These are phyloP conservation scores for Mucuna pruriens DNA, from an alignment of 306 rosid species.

Conservation along the genomic window DNA sequence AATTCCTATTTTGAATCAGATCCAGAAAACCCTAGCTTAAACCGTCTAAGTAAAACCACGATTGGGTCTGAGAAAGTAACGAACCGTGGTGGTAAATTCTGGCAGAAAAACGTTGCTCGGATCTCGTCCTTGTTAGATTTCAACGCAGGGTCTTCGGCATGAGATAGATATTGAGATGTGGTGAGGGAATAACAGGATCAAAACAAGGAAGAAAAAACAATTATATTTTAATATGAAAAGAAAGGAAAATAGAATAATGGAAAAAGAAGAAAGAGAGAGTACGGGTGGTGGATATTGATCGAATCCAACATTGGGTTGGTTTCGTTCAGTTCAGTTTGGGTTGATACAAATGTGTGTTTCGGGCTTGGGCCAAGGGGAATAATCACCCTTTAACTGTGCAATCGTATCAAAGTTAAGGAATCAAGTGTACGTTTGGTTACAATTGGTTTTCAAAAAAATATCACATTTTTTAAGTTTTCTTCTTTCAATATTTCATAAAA, in stretches of 20 bases:
- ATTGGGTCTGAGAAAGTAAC: slow-evolving; percentile 6
- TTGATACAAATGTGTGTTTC: not conserved
- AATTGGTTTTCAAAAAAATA: not conserved
- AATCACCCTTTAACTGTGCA: not conserved
- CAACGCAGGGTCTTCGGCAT: slow-evolving; percentile 36
- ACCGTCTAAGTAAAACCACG: not conserved
- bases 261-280: not conserved
- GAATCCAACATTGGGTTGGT: not conserved
- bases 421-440: not conserved
- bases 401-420: not conserved
- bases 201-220: not conserved
- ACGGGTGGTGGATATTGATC: not conserved
- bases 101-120: not conserved
- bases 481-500: not conserved
- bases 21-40: slow-evolving; percentile 38
- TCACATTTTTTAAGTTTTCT: not conserved
- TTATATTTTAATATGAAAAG: not conserved
- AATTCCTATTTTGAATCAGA: not conserved
- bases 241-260: not conserved
- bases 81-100: slow-evolving; percentile 2
- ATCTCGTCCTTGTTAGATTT: slow-evolving; percentile 6
- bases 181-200: not conserved
- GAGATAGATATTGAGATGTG: slow-evolving; percentile 26
- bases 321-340: not conserved
- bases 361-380: not conserved